These are phyloP conservation scores for Annulohypoxylon truncatum DNA, from an alignment of 2,329 filamentous ascomycete genomes.

Conservation along the genomic window DNA sequence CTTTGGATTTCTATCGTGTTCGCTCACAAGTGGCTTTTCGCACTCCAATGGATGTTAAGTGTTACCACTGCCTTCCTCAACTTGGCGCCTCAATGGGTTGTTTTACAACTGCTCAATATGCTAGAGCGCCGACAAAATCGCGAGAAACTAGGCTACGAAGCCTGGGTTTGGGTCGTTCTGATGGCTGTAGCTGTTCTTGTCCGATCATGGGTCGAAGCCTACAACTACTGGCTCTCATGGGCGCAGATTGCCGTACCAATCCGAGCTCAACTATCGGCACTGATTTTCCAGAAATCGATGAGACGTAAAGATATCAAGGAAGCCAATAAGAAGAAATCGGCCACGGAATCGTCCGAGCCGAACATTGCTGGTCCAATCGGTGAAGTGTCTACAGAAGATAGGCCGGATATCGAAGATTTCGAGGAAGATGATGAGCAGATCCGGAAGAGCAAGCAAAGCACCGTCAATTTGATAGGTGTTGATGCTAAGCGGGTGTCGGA, in stretches of 20 bases:
- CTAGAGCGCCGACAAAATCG: conserved; percentile 67
- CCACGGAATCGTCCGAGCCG: conserved; percentile 49
- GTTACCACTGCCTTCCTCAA: conserved; percentile 67
- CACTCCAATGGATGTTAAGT: conserved; percentile 69
- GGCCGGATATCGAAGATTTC: conserved; percentile 51
- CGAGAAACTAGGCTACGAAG: conserved; percentile 60
- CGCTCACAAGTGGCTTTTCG: conserved; percentile 67
- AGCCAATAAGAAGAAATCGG: conserved; percentile 61
- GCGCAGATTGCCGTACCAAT: conserved; percentile 73
- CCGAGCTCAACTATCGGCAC: conserved; percentile 74
- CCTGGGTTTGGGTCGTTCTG: conserved; percentile 76
- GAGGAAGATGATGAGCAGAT: conserved; percentile 57
- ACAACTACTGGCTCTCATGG: conserved; percentile 74
- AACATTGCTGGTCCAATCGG: conserved; percentile 45
- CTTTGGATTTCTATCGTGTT: conserved; percentile 71
- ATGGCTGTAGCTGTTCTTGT: conserved; percentile 71
- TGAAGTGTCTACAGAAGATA: conserved; percentile 47
- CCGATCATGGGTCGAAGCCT: conserved; percentile 71
- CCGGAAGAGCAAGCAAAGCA: conserved; percentile 71
- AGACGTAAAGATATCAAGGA: conserved; percentile 81
- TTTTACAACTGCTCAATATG: conserved; percentile 72
- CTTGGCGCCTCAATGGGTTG: conserved; percentile 76
- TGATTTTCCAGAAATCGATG: conserved; percentile 82
- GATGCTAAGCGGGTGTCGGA: conserved; percentile 76
- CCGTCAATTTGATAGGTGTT: conserved; percentile 82